phyloP scores from a whole-genome alignment of 805 yeast genomes.

The Yamadazyma ubonensis region DNA sequence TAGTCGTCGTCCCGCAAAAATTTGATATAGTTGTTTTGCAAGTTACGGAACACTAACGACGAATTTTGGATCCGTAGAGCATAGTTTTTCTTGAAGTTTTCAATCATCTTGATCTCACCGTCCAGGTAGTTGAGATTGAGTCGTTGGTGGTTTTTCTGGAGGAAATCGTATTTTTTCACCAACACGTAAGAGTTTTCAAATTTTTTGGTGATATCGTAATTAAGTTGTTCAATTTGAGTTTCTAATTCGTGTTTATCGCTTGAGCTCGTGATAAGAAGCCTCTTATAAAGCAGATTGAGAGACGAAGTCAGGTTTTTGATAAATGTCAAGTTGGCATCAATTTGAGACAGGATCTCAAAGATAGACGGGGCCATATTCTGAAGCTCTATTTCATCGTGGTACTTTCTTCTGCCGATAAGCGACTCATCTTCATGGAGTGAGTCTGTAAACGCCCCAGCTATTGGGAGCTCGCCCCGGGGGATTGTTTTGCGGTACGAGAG shows the following conservation, averaged over 20 bases:
- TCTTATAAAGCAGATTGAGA: slow-evolving; percentile 70
- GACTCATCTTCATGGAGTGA: slow-evolving; percentile 59
- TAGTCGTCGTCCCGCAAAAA: slow-evolving; percentile 76
- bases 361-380: slow-evolving; percentile 74
- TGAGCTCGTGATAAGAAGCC: slow-evolving; percentile 83
- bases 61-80: slow-evolving; percentile 81
- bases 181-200: slow-evolving; percentile 78
- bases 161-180: slow-evolving; percentile 60
- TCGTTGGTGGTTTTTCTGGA: slow-evolving; percentile 41
- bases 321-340: slow-evolving; percentile 58
- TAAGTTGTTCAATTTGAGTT: slow-evolving; percentile 72
- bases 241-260: slow-evolving; percentile 78
- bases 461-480: slow-evolving; percentile 52
- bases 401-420: slow-evolving; percentile 40
- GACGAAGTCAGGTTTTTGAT: slow-evolving; percentile 56
- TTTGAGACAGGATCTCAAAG: slow-evolving; percentile 67
- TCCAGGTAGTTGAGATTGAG: slow-evolving; percentile 36
- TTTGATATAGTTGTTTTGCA: slow-evolving; percentile 87
- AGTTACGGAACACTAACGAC: slow-evolving; percentile 74
- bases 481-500: slow-evolving; percentile 86
- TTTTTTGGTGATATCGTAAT: slow-evolving; percentile 67
- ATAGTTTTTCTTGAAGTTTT: slow-evolving; percentile 78
- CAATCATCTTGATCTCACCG: slow-evolving; percentile 63
- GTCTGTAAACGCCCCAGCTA: slow-evolving; percentile 19
- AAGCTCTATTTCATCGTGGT: slow-evolving; percentile 41